phyloP scores from a whole-genome alignment of 768 basidiomycete species.

The Tulasnella calospora region DNA sequence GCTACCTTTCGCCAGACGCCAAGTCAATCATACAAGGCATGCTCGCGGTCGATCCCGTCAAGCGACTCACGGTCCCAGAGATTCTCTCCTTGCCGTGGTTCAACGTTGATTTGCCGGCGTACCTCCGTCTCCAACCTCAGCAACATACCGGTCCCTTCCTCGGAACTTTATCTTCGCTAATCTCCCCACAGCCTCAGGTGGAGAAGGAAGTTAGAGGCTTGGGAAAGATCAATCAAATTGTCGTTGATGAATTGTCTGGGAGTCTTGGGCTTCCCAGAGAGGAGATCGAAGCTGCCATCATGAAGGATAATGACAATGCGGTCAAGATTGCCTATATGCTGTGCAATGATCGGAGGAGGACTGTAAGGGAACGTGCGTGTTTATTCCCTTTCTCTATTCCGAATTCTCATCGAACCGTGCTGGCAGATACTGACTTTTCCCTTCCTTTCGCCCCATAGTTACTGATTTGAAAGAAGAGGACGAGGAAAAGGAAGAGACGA shows the following conservation, averaged over 20 bases:
- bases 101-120: constrained; percentile 74
- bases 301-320: constrained; percentile 83
- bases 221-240: constrained; percentile 85
- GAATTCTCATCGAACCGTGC: constrained; percentile 1
- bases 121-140: constrained; percentile 66
- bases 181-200: constrained; percentile 54
- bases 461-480: constrained; percentile 81
- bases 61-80: constrained; percentile 88
- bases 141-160: constrained; percentile 65
- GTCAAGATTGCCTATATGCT: constrained; percentile 97
- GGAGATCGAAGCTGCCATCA: constrained; percentile 81
- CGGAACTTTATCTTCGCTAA: constrained; percentile 65
- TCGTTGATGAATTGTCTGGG: constrained; percentile 73
- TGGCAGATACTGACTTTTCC: constrained; percentile 21
- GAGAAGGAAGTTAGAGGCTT: constrained; percentile 84
- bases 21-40: constrained; percentile 75
- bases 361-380: constrained; percentile 78
- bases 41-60: constrained; percentile 91
- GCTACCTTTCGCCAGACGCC: constrained; percentile 73
- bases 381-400: background rate
- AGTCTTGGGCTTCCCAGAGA: constrained; percentile 73
- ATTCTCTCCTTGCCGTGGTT: constrained; percentile 91
- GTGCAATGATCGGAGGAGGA: constrained; percentile 77
- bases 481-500: constrained; percentile 8
- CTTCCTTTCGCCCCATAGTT: constrained; percentile 43